Conservation (phyloP, 2,329 filamentous ascomycete species). For the Endothia cerciana region DNA sequence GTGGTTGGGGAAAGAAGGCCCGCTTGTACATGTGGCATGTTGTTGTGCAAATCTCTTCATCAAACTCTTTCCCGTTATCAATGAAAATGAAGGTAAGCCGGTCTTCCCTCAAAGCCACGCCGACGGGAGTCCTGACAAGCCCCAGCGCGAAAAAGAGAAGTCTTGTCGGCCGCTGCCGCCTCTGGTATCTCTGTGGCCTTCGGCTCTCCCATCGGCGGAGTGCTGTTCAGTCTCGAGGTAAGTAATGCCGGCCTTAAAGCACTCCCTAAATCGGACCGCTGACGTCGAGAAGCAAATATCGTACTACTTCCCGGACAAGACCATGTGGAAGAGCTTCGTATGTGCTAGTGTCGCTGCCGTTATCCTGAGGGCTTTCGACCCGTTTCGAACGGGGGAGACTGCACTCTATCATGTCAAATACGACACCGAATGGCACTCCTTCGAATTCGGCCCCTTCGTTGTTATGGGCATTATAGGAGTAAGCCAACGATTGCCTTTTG, state of each 20-base stretch:
- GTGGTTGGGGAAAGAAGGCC: conserved; percentile 96
- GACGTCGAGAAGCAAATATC: conserved; percentile 71
- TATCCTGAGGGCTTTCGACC: conserved; percentile 88
- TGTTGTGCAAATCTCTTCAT: conserved; percentile 95
- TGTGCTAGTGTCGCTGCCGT: conserved; percentile 99
- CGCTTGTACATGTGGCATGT: conserved; percentile 93
- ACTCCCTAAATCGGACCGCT: neutral
- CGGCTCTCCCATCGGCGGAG: conserved; percentile 90
- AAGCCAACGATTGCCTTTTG: conserved; percentile 33
- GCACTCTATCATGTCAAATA: conserved; percentile 97
- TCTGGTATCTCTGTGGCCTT: conserved; percentile 94
- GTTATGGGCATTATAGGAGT: conserved; percentile 82
- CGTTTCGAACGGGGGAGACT: conserved; percentile 92
- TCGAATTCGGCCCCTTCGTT: conserved; percentile 88
- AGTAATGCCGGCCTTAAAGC: conserved; percentile 21
- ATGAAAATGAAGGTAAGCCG: conserved; percentile 77
- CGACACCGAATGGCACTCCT: conserved; percentile 88
- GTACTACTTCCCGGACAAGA: conserved; percentile 98
- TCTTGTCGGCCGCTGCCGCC: conserved; percentile 88
- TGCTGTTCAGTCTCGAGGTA: conserved; percentile 92
- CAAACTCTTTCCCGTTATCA: conserved; percentile 81
- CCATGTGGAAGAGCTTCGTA: conserved; percentile 99
- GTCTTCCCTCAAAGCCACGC: neutral
- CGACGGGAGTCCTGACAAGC: conserved; percentile 31
- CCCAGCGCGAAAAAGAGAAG: conserved; percentile 85